A percentile compares a stretch with the other conserved stretches of the same genome.
Evolutionary conservation across 495 filamentous ascomycete species (phyloP).

Genomic region (Neurospora intermedia): DNA sequence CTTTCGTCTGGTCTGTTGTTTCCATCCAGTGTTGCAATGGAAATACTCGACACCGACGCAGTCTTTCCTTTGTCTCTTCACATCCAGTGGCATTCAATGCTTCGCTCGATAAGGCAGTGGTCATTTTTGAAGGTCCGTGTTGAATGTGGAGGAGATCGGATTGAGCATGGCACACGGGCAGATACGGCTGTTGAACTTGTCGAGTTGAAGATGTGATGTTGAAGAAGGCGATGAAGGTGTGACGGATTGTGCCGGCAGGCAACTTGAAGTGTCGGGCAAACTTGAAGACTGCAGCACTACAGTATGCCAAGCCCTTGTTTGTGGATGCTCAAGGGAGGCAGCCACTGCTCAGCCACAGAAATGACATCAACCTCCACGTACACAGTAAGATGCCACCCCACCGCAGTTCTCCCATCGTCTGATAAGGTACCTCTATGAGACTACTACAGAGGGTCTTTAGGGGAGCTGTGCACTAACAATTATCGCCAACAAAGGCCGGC

Average conservation of each 20-base stretch:
- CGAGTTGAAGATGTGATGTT: not conserved
- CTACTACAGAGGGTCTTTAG: not conserved
- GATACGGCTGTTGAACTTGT: not conserved
- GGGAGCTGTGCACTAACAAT: not conserved
- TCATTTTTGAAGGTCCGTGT: not conserved
- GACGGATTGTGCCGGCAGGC: not conserved
- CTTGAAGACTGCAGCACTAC: no score
- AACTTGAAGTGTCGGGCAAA: not conserved
- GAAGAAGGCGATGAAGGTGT: not conserved
- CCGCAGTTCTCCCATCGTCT: not conserved
- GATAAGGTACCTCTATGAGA: not conserved
- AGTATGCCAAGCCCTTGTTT: not conserved
- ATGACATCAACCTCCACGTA: not conserved
- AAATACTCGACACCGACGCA: not conserved
- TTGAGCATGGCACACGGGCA: not conserved
- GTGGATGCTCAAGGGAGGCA: not conserved
- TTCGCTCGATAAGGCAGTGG: not conserved
- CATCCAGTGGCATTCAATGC: not conserved
- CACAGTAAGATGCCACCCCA: not conserved
- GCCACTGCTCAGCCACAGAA: not conserved
- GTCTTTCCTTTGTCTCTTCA: not conserved
- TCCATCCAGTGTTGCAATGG: not conserved
- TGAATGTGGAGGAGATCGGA: not conserved
- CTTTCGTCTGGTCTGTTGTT: not conserved
- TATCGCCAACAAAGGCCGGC: not conserved